These are phyloP conservation scores for Logfia minima DNA, from an alignment of 129 eudicot species.

Conservation along the genomic window DNA sequence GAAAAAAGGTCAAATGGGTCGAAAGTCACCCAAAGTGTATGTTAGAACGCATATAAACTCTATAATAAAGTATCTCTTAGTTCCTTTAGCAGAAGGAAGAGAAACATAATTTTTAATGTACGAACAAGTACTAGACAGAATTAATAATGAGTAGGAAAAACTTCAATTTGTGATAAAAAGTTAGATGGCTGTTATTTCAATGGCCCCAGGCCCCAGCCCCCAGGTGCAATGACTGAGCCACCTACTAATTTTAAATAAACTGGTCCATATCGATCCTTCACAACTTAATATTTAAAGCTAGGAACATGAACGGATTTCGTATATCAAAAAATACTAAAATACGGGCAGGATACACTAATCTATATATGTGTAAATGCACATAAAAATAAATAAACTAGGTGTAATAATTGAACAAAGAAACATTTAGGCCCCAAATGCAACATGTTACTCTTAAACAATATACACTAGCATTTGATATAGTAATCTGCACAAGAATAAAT, in stretches of 20 bases:
- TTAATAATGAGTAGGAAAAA: not conserved
- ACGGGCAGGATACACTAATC: not conserved
- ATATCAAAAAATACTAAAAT: not conserved
- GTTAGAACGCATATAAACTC: not conserved
- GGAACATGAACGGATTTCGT: not conserved
- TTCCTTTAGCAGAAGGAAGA: not conserved
- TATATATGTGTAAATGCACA: not conserved
- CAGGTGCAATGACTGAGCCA: constrained; percentile 6
- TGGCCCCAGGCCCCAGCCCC: not conserved
- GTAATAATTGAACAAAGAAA: too few species aligned
- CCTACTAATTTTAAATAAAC: not conserved
- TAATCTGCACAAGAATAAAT: not conserved
- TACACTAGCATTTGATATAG: not conserved
- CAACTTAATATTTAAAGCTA: not conserved
- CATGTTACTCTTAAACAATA: too few species aligned
- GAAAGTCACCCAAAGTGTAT: not conserved
- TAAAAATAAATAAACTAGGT: too few species aligned
- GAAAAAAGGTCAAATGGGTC: not conserved
- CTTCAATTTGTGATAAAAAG: not conserved
- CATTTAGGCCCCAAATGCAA: too few species aligned
- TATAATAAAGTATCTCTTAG: too few species aligned
- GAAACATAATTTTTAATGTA: too few species aligned
- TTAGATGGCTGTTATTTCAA: not conserved
- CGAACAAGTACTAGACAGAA: not conserved
- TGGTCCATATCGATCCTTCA: not conserved